phyloP scores from a whole-genome alignment of 495 filamentous ascomycete genomes.

The Talaromyces trachyspermus region DNA sequence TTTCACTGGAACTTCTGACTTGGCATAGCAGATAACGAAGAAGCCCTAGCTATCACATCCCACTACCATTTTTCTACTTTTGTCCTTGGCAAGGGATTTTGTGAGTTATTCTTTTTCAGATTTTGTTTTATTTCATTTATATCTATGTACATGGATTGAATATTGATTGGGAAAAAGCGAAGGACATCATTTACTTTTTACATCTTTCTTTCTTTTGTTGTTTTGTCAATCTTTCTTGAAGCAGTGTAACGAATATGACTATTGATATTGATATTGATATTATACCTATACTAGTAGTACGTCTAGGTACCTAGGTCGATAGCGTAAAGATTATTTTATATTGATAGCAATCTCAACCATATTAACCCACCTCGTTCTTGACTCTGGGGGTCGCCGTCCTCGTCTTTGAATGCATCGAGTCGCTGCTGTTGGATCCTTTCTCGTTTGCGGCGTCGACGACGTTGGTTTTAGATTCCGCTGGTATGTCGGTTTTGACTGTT shows the following conservation, averaged over 20 bases:
- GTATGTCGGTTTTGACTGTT: too few relatives aligned
- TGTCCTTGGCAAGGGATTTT: background rate
- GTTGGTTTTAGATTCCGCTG: slow-evolving; percentile 10
- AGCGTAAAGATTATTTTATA: slow-evolving; percentile 35
- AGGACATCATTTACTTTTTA: too few relatives aligned
- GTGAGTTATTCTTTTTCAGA: background rate
- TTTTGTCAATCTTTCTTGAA: slow-evolving; percentile 12
- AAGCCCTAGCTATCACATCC: background rate
- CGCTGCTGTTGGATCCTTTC: slow-evolving; percentile 27
- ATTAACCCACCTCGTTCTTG: slow-evolving; percentile 56
- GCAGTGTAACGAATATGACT: too few relatives aligned
- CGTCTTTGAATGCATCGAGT: slow-evolving; percentile 29
- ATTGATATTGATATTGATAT: too few relatives aligned
- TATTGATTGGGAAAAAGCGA: too few relatives aligned
- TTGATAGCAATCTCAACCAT: slow-evolving; percentile 58
- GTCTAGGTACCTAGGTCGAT: background rate
- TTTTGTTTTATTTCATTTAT: background rate
- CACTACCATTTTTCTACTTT: slow-evolving; percentile 6
- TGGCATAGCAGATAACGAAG: background rate
- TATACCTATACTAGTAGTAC: background rate
- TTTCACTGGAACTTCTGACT: background rate
- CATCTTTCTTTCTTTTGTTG: too few relatives aligned
- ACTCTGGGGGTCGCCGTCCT: slow-evolving; percentile 51
- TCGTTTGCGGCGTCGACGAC: slow-evolving; percentile 10
- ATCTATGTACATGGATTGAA: slow-evolving; percentile 2